Base-by-base conservation (phyloP, 495 filamentous ascomycete species). In the Xylaria flabelliformis region DNA sequence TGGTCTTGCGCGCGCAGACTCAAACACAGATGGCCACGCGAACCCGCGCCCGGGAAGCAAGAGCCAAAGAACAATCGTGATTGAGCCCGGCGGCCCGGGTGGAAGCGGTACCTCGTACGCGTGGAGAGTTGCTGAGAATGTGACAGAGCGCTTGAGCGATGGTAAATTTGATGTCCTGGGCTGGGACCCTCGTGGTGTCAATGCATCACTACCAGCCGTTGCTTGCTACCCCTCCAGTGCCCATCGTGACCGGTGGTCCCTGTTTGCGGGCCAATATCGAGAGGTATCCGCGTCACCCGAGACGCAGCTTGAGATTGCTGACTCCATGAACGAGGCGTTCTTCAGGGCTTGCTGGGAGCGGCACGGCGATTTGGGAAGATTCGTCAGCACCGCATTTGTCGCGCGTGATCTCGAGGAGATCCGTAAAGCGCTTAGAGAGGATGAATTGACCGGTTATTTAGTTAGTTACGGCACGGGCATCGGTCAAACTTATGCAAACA, bases 381-480 rank as follows among this genome's bases (percentile, higher is more conserved):
- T 86, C 51, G 61, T 85, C 2, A 73, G 76, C 51, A 86, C 84
- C 32, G 80, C 83, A 0, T 78, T 82, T 56, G 85, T 87, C 12
- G 83, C 83, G 12, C 80, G 82, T 36, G 85, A 88, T 73, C 78
- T 87, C 74, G 80, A 87, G 36, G 81, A 84, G 71, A 87, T 87
- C 69, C 80, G 85, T 26, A 84, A 81, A 53, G 81, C 83, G 3
- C 83, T 86, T 51, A 81, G 79, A 36, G 82, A 86, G 73, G 80
- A 82, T 26, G 82, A 84, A 64, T 26, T 92, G 24, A 83, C 88
- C 7, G 91, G 88, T 61, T 91, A 91, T 83, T 87, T 91, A 12
- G 86, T 91, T 19, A 90, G 88, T n/a, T 93, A 93, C 74, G 91
- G 91, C 4, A 91, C 90, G 1, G 79, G 90, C 5, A 86, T 93